Evolutionary conservation across 345 rosid species (phyloP).

Genomic region (Bretschneidera sinensis): DNA sequence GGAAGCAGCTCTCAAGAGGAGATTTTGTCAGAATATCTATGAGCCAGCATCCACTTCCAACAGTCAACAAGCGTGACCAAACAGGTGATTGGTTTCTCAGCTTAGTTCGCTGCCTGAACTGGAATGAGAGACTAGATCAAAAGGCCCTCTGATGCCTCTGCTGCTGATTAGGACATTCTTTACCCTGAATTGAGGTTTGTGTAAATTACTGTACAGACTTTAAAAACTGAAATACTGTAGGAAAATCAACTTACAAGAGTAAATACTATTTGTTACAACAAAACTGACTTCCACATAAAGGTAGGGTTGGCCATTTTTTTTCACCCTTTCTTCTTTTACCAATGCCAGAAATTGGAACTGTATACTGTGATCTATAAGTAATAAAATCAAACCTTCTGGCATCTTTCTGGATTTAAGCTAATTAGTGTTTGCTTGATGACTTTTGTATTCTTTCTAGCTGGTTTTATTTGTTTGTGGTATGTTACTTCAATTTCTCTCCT

Average conservation of each 20-base stretch:
- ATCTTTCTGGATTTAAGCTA: not conserved
- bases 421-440: not conserved
- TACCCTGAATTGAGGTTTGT: constrained; percentile 19
- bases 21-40: constrained; percentile 80
- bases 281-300: not conserved
- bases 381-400: not conserved
- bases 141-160: constrained; percentile 46
- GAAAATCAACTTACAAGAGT: not conserved
- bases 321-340: not conserved
- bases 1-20: constrained; percentile 95
- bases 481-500: too few relatives aligned
- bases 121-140: constrained; percentile 95
- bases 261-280: not conserved
- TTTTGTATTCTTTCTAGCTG: not conserved
- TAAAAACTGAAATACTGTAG: constrained; percentile 16
- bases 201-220: constrained; percentile 35
- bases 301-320: not conserved
- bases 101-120: constrained; percentile 91
- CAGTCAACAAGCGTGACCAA: constrained; percentile 90
- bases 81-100: constrained; percentile 97
- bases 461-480: too few relatives aligned
- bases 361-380: too few relatives aligned
- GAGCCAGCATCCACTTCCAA: constrained; percentile 98
- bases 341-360: too few relatives aligned
- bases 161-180: not conserved